Evolutionary conservation across 805 yeast species (phyloP), one percentile per base, ranked within the genome.

Genomic region (Candida ficus): DNA sequence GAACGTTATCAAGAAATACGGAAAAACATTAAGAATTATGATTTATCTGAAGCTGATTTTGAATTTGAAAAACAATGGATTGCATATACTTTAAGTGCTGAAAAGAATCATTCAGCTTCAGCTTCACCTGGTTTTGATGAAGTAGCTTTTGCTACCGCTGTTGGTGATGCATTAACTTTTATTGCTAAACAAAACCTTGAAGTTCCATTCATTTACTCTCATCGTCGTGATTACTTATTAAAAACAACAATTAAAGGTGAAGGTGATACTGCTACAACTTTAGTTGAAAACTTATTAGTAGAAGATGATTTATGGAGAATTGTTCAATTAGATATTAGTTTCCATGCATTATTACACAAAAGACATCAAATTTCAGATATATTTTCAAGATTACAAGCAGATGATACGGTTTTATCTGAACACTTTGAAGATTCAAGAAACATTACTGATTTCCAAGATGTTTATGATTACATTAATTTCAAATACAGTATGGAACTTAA

Each of bases 301-400:
- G 95, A 84, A 63, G 90, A 87, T 62, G 97, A 90, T 58, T 67
- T 93, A 45, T 93, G 99, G 99, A 76, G 90, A 56, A 82, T 91
- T 48, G 80, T 88, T 12, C 84, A 78, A 47, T 70, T 89, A 39
- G 98, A 91, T 60, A 72, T 89, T 48, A 96, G 88, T 50, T 93
- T 79, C 60, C 96, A 89, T 59, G 81, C 95, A 14, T 65, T 91
- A 23, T 68, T 83, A 43, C 87, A 83, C 46, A 90, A 88, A 66
- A 76, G 82, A 57, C 69, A 71, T 37, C 72, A 77, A 35, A 78
- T 85, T 20, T 73, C 73, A 44, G 74, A 73, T 39, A 67, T 85
- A 40, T 74, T 75, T 35, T 66, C 72, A 18, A 62, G 74, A 13
- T 60, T 88, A 43, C 65, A 67, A n/a, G 27, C 34, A 5, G 73